Conservation (phyloP, 208 protist species). For the Leishmania guyanensis region DNA sequence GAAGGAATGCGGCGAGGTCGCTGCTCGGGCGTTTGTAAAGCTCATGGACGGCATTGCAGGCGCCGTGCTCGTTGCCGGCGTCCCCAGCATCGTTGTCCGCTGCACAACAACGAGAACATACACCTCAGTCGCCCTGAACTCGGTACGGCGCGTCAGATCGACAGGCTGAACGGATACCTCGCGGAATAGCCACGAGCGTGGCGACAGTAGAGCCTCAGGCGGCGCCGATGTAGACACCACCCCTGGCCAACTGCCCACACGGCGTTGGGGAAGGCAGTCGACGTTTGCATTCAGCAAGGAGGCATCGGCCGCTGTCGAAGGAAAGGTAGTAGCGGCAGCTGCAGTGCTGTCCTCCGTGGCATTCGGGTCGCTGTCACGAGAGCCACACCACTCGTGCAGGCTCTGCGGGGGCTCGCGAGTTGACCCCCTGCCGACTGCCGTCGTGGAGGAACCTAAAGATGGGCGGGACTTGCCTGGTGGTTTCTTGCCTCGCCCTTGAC, state of each 20-base stretch:
- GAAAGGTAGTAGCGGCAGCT: neutral
- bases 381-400: neutral
- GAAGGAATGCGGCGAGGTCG: neutral
- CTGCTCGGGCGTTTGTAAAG: neutral
- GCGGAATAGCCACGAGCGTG: slow-evolving; percentile 27
- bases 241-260: neutral
- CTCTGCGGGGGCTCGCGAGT: neutral
- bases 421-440: neutral
- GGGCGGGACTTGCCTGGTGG: neutral
- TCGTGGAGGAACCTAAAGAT: neutral
- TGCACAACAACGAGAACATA: slow-evolving; percentile 74
- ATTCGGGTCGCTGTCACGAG: neutral
- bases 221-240: neutral
- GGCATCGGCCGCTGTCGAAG: neutral
- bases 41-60: neutral
- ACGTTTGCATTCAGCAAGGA: neutral
- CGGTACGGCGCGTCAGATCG: slow-evolving; percentile 37
- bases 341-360: neutral
- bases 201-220: slow-evolving; percentile 15
- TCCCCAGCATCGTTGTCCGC: slow-evolving; percentile 18
- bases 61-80: neutral
- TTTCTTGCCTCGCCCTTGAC: neutral
- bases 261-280: neutral
- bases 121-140: slow-evolving; percentile 38
- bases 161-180: slow-evolving; percentile 43